Base-by-base conservation (phyloP, 306 rosid species). In the Quillaja saponaria region DNA sequence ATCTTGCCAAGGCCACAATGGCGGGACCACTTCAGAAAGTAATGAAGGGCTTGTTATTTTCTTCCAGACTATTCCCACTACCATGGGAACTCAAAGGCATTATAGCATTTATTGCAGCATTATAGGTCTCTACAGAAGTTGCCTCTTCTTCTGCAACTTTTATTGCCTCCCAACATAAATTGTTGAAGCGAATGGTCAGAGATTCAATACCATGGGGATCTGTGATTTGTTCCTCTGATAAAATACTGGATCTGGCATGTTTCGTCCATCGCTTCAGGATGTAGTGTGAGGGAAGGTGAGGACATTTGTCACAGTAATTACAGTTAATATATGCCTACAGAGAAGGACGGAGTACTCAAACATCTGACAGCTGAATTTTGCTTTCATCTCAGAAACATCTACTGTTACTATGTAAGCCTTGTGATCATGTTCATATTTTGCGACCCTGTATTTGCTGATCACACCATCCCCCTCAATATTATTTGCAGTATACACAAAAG, bases 71-170 rank as follows among this genome's bases (percentile, higher is more conserved):
- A 59, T 66, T 71, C 72, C 78, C 86, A 73, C 83, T 69, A 15
- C 64, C 76, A 35, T 76, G 89, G 63, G 79, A 71, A 37, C 54
- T 68, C 33, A 69, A 67, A 68, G 84, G 79, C 45, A n/a, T n/a
- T 33, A 87, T 65, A 58, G 79, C 82, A 67, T 57, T 64, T 64
- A 82, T 78, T 15, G 87, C 85, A 19, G 84, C 71, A 49, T 71
- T 78, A 51, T 82, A 87, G 52, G 96, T 87, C 86, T 87, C 96
- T 50, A 69, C 47, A 56, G 79, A 58, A 59, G 74, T 70, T 41
- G 91, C 81, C 56, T 91, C 91, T 78, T 87, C 89, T 73, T 87
- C 89, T 5, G 96, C 96, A 76, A 71, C 76, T 68, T 74, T 84
- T 71, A 85, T 71, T 59, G 89, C 87, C 73, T 87, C 96, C 59